A percentile compares a stretch with the other conserved stretches of the same genome.
phyloP scores from a whole-genome alignment of 805 yeast genomes.

The Yamadazyma insecticola region DNA sequence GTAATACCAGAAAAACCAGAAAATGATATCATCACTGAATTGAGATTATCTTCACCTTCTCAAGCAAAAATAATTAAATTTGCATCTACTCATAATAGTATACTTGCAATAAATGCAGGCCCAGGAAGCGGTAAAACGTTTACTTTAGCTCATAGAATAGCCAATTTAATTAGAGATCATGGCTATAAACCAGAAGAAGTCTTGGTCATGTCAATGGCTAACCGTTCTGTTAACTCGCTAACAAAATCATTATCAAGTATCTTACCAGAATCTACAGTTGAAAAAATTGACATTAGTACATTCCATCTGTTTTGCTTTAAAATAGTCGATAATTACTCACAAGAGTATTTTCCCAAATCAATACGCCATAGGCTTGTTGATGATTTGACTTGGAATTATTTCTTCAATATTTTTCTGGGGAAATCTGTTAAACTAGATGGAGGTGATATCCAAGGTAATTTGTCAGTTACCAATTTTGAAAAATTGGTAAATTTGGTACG shows the following conservation, averaged over 20 bases:
- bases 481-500: conserved; percentile 19
- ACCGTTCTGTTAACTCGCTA: conserved; percentile 57
- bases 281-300: conserved; percentile 44
- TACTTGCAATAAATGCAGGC: conserved; percentile 57
- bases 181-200: conserved; percentile 48
- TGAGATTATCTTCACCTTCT: no score
- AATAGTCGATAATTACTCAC: conserved; percentile 37
- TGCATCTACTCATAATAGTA: conserved; percentile 33
- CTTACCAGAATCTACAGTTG: conserved; percentile 30
- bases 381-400: conserved; percentile 47
- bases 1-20: no score
- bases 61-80: conserved; percentile 44
- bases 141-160: conserved; percentile 52
- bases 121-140: conserved; percentile 75
- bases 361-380: conserved; percentile 38
- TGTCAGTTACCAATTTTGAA: conserved; percentile 21
- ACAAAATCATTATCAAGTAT: conserved; percentile 21
- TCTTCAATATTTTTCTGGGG: conserved; percentile 29
- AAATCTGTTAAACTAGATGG: conserved; percentile 27
- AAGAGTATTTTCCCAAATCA: conserved; percentile 9
- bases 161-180: conserved; percentile 36
- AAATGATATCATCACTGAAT: no score
- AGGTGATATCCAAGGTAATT: conserved; percentile 15
- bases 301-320: conserved; percentile 61
- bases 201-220: conserved; percentile 62